phyloP scores from a whole-genome alignment of 106 monocot genomes.

The Chionographis japonica region DNA sequence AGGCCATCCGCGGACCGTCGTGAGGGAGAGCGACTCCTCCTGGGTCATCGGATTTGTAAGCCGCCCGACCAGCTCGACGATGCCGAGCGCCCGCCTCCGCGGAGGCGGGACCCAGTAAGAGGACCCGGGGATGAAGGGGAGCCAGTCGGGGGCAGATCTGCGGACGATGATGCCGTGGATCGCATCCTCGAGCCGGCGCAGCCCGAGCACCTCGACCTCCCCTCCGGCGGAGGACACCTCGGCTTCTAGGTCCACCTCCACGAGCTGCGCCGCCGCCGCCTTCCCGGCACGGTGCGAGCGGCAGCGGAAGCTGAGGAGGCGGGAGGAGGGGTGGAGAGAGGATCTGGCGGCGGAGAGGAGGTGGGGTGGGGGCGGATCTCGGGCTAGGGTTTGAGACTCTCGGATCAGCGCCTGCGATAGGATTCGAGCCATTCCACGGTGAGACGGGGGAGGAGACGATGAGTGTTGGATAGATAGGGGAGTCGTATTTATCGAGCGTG shows the following conservation, averaged over 20 bases:
- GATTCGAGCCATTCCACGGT: too few relatives aligned
- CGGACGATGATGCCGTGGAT: constrained; percentile 3
- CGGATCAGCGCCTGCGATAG: too few relatives aligned
- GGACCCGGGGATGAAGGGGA: constrained; percentile 21
- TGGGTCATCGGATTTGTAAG: not conserved
- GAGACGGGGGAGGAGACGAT: too few relatives aligned
- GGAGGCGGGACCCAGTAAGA: constrained; percentile 20
- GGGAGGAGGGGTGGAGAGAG: not conserved
- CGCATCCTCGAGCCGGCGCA: constrained; percentile 8
- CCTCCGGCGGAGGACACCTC: not conserved
- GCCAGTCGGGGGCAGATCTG: constrained; percentile 19
- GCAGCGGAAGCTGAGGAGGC: not conserved
- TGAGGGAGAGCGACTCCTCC: not conserved
- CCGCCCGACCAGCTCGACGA: not conserved
- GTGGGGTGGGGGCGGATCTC: too few relatives aligned
- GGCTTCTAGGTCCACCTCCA: not conserved
- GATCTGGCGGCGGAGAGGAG: too few relatives aligned
- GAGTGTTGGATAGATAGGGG: too few relatives aligned
- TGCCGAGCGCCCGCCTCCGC: too few relatives aligned
- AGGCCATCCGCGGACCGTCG: not conserved
- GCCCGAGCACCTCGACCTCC: not conserved
- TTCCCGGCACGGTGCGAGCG: not conserved
- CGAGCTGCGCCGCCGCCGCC: not conserved
- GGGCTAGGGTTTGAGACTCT: too few relatives aligned
- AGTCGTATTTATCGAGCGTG: too few relatives aligned